These are phyloP conservation scores for Camellia oleifera DNA, from an alignment of 179 eudicot genomes.

Conservation along the genomic window DNA sequence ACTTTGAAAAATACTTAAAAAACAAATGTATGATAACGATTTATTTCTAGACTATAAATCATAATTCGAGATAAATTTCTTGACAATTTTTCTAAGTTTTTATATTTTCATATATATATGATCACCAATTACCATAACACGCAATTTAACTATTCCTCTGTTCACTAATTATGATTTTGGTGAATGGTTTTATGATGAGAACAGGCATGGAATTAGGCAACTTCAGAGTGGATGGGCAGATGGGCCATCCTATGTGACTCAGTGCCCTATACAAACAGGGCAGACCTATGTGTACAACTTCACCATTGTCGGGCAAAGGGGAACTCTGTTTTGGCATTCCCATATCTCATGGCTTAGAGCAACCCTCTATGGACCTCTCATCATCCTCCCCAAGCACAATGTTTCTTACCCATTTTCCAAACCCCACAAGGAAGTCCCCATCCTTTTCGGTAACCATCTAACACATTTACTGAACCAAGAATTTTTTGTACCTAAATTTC, in stretches of 20 bases:
- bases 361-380: constrained; percentile 47
- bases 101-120: too few relatives aligned
- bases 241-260: constrained; percentile 64
- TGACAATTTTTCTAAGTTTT: too few relatives aligned
- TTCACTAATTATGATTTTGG: neutral
- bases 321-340: constrained; percentile 68
- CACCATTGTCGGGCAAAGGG: constrained; percentile 60
- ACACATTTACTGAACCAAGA: neutral
- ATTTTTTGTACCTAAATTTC: too few relatives aligned
- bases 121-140: too few relatives aligned
- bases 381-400: constrained; percentile 47
- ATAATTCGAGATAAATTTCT: too few relatives aligned
- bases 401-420: constrained; percentile 56
- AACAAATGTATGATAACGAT: too few relatives aligned
- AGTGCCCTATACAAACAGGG: constrained; percentile 57
- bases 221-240: constrained; percentile 64
- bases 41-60: too few relatives aligned
- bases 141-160: neutral
- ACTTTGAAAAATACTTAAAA: too few relatives aligned
- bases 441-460: constrained; percentile 40
- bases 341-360: constrained; percentile 64
- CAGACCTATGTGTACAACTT: constrained; percentile 56
- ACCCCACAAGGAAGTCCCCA: constrained; percentile 60
- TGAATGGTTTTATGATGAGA: neutral
- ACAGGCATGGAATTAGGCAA: constrained; percentile 69